phyloP scores from a whole-genome alignment of 2,329 filamentous ascomycete species.

The Coniochaeta pulveracea region DNA sequence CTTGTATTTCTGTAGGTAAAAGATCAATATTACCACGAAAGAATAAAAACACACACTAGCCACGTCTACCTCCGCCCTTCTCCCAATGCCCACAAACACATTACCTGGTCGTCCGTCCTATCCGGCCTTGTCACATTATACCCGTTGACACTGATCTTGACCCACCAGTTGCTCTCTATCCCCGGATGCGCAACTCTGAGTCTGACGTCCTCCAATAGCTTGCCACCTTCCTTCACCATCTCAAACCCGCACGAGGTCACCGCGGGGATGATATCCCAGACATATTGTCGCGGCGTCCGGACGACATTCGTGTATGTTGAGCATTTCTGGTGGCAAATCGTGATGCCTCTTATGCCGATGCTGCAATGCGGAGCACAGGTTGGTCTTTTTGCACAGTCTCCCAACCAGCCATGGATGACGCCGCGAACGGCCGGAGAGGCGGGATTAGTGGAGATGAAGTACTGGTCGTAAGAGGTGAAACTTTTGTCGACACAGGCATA shows the following conservation, averaged over 20 bases:
- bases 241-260: slow-evolving; percentile 9
- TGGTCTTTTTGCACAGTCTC: slow-evolving; percentile 7
- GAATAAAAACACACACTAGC: no score
- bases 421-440: slow-evolving; percentile 6
- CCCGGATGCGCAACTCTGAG: slow-evolving; percentile 8
- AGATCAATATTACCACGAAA: no score
- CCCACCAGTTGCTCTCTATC: slow-evolving; percentile 10
- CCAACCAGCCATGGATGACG: slow-evolving; percentile 11
- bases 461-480: slow-evolving; percentile 6
- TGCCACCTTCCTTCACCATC: slow-evolving; percentile 5
- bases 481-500: slow-evolving; percentile 8
- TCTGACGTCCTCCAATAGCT: neutral
- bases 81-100: no score
- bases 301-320: neutral
- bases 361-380: slow-evolving; percentile 6
- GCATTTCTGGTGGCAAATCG: slow-evolving; percentile 6
- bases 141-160: slow-evolving; percentile 9
- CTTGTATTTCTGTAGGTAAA: no score
- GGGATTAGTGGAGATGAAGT: slow-evolving; percentile 7
- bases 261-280: slow-evolving; percentile 6
- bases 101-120: slow-evolving; percentile 9
- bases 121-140: slow-evolving; percentile 9
- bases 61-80: no score
- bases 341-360: slow-evolving; percentile 4
- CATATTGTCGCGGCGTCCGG: slow-evolving; percentile 6